phyloP scores from a whole-genome alignment of 306 rosid species.

The Astragalus glycyphyllos region DNA sequence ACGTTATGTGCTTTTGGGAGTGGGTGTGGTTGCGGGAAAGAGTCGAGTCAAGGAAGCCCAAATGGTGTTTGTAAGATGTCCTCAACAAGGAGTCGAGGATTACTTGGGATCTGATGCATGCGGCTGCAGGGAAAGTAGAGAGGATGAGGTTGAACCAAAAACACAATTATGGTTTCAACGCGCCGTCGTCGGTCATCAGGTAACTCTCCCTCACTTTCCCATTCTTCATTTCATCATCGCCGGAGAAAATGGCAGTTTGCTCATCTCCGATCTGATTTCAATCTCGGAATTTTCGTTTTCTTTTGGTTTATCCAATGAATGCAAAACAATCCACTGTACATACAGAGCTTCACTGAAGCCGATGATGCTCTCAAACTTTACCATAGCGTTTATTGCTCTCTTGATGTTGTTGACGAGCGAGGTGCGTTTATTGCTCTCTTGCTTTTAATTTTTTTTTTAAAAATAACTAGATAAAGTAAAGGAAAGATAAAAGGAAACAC shows the following conservation, averaged over 20 bases:
- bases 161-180: no score
- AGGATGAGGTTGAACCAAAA: no score
- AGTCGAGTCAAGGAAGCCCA: no score
- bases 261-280: constrained; percentile 14
- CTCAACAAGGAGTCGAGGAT: no score
- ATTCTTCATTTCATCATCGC: neutral
- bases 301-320: neutral
- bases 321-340: constrained; percentile 92
- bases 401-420: constrained; percentile 95
- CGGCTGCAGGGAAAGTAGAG: no score
- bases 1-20: no score
- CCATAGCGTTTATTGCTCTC: constrained; percentile 94
- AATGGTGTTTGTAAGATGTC: no score
- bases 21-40: no score
- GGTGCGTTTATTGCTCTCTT: constrained; percentile 62
- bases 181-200: constrained; percentile 98
- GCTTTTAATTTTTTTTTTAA: no score
- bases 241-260: neutral
- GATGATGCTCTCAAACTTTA: constrained; percentile 98
- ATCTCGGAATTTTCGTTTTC: neutral
- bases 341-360: constrained; percentile 97
- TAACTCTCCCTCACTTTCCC: constrained; percentile 33
- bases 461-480: no score
- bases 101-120: no score
- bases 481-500: no score